Conservation (phyloP, 2,329 filamentous ascomycete species). For the Colletotrichum tanaceti region DNA sequence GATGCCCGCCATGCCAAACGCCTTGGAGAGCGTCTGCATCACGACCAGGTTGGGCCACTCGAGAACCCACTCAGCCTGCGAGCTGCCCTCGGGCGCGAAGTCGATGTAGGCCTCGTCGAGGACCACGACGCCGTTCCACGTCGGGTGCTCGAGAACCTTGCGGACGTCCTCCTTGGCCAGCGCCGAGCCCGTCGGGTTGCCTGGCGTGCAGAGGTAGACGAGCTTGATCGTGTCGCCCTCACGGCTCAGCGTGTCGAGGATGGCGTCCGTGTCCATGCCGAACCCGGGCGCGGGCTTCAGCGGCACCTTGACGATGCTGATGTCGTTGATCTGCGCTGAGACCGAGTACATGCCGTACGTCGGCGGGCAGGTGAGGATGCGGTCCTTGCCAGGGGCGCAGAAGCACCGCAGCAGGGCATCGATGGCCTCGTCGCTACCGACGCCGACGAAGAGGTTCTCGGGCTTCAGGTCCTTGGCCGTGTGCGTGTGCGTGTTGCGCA, state of each 20-base stretch:
- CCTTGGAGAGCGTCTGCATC: slow-evolving; percentile 98
- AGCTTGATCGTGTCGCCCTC: slow-evolving; percentile 78
- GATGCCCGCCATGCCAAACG: slow-evolving; percentile 95
- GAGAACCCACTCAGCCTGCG: slow-evolving; percentile 88
- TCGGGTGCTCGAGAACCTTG: slow-evolving; percentile 82
- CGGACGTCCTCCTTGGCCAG: slow-evolving; percentile 81
- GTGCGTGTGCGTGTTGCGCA: slow-evolving; percentile 88
- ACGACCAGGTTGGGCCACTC: slow-evolving; percentile 97
- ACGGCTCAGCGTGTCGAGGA: slow-evolving; percentile 72
- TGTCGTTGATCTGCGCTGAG: slow-evolving; percentile 93
- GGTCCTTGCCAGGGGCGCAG: slow-evolving; percentile 86
- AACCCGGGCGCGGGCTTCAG: slow-evolving; percentile 79
- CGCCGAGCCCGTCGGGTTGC: slow-evolving; percentile 89
- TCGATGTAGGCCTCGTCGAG: slow-evolving; percentile 97
- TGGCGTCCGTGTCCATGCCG: slow-evolving; percentile 75
- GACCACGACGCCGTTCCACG: slow-evolving; percentile 94
- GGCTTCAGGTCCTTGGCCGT: slow-evolving; percentile 78
- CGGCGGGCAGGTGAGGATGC: slow-evolving; percentile 93
- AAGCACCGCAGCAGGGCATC: slow-evolving; percentile 94
- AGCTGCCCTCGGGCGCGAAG: slow-evolving; percentile 81
- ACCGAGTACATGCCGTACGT: slow-evolving; percentile 99
- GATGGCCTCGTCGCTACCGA: slow-evolving; percentile 96
- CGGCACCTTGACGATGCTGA: slow-evolving; percentile 87
- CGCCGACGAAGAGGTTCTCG: slow-evolving; percentile 91
- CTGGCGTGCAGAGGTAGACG: slow-evolving; percentile 92